Evolutionary conservation across 305 asterid genomes (phyloP).

Genomic region (Solanum chacoense): DNA sequence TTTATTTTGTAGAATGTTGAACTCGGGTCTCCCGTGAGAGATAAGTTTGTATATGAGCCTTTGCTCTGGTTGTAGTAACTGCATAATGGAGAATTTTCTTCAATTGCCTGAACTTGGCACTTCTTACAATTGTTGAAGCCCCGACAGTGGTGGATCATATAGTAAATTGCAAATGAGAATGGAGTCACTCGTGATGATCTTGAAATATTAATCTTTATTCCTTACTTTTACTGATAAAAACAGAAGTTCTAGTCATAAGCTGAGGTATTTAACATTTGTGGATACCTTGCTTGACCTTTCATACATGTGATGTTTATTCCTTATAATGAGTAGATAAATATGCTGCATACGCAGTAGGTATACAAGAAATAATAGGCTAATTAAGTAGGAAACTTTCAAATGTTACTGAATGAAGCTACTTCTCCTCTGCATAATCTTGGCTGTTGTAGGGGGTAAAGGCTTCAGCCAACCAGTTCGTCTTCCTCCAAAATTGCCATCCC

Average conservation of each 20-base stretch:
- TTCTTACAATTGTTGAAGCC: background rate
- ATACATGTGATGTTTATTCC: background rate
- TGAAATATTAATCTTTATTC: background rate
- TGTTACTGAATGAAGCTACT: background rate
- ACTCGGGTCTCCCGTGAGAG: background rate
- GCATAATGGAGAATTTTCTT: background rate
- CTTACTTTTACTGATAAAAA: background rate
- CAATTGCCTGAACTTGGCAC: background rate
- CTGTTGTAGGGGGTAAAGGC: slow-evolving; percentile 80
- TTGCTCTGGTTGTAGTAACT: background rate
- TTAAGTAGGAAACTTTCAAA: background rate
- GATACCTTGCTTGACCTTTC: background rate
- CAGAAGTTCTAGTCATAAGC: background rate
- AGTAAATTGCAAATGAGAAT: background rate
- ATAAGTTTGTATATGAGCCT: background rate
- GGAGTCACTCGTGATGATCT: background rate
- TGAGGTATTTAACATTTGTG: background rate
- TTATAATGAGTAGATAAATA: background rate
- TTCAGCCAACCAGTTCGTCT: slow-evolving; percentile 62
- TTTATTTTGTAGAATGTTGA: background rate
- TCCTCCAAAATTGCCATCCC: slow-evolving; percentile 86
- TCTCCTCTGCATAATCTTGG: slow-evolving; percentile 50
- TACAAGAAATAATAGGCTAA: background rate
- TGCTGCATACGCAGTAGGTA: background rate
- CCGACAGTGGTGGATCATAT: background rate